Percentiles rank a stretch among this genome's conserved stretches.
Evolutionary conservation across 1,139 yeast genomes (phyloP).

Genomic region (Magnusiomyces suaveolens): DNA sequence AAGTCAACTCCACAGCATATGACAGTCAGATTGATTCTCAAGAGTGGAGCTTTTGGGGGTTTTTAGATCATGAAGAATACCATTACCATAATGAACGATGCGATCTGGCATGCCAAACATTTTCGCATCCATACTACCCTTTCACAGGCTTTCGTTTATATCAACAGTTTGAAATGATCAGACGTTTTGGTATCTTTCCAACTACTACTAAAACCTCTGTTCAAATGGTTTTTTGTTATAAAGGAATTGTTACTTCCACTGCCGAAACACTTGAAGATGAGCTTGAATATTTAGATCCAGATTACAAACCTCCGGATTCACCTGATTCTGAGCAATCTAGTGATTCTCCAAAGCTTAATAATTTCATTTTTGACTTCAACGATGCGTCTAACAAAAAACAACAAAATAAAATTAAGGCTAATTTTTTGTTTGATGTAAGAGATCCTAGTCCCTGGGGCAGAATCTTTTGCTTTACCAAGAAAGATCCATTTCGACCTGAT

Average conservation of each 20-base stretch:
- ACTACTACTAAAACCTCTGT: not conserved
- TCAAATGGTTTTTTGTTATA: not conserved
- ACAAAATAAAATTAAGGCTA: not conserved
- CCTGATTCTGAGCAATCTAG: not conserved
- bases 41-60: not conserved
- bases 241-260: conserved; percentile 8
- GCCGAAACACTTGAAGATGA: conserved; percentile 7
- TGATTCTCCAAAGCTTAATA: no score
- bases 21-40: not conserved
- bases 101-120: conserved; percentile 8
- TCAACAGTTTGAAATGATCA: not conserved
- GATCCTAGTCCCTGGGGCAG: not conserved
- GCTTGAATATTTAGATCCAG: conserved; percentile 5
- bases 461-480: conserved; percentile 7
- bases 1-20: not conserved
- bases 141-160: conserved; percentile 2
- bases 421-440: not conserved
- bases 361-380: no score
- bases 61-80: not conserved
- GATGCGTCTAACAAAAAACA: no score
- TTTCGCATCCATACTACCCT: not conserved
- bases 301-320: not conserved
- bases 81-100: conserved; percentile 12
- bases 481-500: conserved; percentile 8
- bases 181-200: not conserved